Base-by-base conservation (phyloP, 176 grass and related monocot species). In the Calamus simplicifolius region DNA sequence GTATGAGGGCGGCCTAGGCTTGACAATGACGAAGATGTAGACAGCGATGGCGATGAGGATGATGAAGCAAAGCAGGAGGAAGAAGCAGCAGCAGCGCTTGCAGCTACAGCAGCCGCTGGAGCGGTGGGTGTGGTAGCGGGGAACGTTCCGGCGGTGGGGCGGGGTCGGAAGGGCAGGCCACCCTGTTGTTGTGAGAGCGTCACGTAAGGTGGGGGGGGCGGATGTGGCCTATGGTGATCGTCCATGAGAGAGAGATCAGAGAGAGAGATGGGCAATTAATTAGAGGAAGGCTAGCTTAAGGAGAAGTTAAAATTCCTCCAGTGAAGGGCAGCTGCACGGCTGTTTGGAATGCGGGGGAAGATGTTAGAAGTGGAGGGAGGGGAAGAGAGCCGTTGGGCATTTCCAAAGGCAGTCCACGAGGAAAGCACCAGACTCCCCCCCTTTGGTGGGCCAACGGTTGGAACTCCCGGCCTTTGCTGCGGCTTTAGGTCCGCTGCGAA, bases 1-100 rank as follows among this genome's bases (percentile, higher is more conserved):
- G 80, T 95, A 95, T 54, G 86, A 84, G 1, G 90, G 86, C 15
- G 71, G 12, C 75, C 79, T 71, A 19, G 90, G 86, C 38, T 84
- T 87, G 80, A 79, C 68, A 17, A 70, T 12, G 38, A 65, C 28
- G 70, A 57, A 72, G 25, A 84, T 16, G 63, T 84, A 90, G 29
- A 25, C 52, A 2, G 16, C 19, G 19, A 49, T 5, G 57, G 49
- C 82, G 4, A 27, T 64, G 0, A 84, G 1, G 28, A 56, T 48
- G 25, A 85, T 25, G 4, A 90, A 0, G 61, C 90, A 43, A 21
- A 95, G n/a, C 5, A 95, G 25, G 52, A 95, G 55, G 67, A 84
- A 74, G 77, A 73, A 87, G 64, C 80, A 87, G 77, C 48, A 28
- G 69, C 79, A 82, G 3, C 69, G 12, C 12, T 8, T 48, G 59